These are phyloP conservation scores for Tetraselmis chui DNA, from an alignment of 139 green algal species.

Conservation along the genomic window DNA sequence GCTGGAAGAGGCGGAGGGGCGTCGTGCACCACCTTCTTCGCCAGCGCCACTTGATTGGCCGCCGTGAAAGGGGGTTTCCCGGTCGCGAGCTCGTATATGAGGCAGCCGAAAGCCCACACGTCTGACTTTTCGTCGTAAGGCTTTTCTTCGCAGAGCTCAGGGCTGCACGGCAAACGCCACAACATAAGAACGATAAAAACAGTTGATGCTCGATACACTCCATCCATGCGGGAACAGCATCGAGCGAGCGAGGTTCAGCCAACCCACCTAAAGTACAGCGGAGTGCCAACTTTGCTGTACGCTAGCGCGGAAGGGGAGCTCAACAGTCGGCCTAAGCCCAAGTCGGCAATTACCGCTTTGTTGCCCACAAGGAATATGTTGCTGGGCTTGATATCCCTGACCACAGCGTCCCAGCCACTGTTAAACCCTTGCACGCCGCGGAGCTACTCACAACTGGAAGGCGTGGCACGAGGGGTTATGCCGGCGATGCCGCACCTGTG, in stretches of 20 bases:
- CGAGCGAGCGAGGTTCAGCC: too few relatives aligned
- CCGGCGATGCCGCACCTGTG: too few relatives aligned
- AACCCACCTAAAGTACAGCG: slow-evolving; percentile 23
- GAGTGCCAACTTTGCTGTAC: slow-evolving; percentile 23
- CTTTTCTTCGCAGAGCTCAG: slow-evolving; percentile 14
- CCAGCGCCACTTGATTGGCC: slow-evolving; percentile 2
- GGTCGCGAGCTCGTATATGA: slow-evolving; percentile 8
- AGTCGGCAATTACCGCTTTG: slow-evolving; percentile 19
- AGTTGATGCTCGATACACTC: too few relatives aligned
- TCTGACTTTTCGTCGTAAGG: slow-evolving; percentile 13
- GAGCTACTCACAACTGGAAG: too few relatives aligned
- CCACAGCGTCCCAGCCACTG: too few relatives aligned
- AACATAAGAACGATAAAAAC: too few relatives aligned
- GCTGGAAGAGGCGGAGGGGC: not conserved
- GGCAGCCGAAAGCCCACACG: slow-evolving; percentile 9
- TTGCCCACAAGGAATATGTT: not conserved
- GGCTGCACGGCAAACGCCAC: not conserved
- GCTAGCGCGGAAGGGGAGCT: slow-evolving; percentile 13
- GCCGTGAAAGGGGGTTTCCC: not conserved
- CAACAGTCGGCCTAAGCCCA: slow-evolving; percentile 27
- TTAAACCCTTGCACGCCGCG: too few relatives aligned
- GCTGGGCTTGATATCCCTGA: not conserved
- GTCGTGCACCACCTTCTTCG: slow-evolving; percentile 3
- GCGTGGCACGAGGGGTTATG: too few relatives aligned
- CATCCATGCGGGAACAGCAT: too few relatives aligned